Evolutionary conservation across 2,329 filamentous ascomycete species (phyloP).

Genomic region (Colletotrichum sublineola): DNA sequence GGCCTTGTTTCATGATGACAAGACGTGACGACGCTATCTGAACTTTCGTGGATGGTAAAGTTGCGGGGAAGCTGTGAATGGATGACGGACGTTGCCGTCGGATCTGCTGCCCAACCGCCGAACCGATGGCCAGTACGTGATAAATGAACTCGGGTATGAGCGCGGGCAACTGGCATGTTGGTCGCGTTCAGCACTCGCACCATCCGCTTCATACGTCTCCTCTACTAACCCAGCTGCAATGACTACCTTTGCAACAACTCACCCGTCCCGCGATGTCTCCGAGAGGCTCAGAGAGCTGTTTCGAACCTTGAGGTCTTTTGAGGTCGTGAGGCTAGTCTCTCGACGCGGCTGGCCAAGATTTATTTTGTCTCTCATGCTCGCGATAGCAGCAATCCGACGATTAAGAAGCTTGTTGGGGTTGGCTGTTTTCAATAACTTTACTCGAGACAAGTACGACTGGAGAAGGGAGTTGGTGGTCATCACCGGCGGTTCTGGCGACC

Average conservation of each 20-base stretch:
- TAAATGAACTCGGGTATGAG: neutral
- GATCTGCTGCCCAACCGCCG: neutral
- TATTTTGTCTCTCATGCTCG: conserved; percentile 4
- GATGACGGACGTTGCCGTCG: neutral
- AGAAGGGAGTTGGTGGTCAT: conserved; percentile 51
- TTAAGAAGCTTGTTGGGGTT: neutral
- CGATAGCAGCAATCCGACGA: conserved; percentile 13
- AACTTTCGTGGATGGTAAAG: conserved; percentile 12
- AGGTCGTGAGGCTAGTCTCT: neutral
- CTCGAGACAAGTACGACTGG: conserved; percentile 34
- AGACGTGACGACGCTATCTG: conserved; percentile 18
- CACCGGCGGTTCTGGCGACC: conserved; percentile 33
- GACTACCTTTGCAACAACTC: conserved; percentile 6
- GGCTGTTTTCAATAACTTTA: conserved; percentile 35
- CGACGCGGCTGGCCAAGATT: conserved; percentile 19
- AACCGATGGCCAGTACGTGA: neutral
- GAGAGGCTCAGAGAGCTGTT: neutral
- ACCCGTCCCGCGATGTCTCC: neutral
- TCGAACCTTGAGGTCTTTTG: conserved; percentile 1
- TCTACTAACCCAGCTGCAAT: neutral
- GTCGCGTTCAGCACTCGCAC: neutral
- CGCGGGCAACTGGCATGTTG: neutral
- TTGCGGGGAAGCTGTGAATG: conserved; percentile 33
- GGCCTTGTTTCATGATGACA: conserved; percentile 20
- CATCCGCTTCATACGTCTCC: neutral